Evolutionary conservation across 106 monocot species (phyloP).

Genomic region (Amphibolis antarctica): DNA sequence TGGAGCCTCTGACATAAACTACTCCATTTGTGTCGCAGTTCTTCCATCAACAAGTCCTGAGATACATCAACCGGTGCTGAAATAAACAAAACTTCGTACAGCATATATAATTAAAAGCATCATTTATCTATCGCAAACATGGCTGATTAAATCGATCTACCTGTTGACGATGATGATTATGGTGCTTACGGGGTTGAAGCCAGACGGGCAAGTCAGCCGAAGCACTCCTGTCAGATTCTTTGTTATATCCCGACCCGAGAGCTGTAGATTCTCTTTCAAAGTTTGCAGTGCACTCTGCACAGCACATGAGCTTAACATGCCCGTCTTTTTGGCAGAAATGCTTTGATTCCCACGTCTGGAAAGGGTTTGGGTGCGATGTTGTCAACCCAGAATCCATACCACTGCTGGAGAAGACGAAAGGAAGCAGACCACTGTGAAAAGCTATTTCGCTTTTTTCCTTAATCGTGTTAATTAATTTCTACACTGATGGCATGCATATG

Average conservation of each 20-base stretch:
- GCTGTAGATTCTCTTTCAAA: slow-evolving; percentile 61
- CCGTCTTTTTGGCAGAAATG: slow-evolving; percentile 22
- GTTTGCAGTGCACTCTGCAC: slow-evolving; percentile 50
- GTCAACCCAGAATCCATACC: neutral
- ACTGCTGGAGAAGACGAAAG: too few species aligned
- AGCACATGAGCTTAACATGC: slow-evolving; percentile 50
- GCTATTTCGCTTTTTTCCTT: too few species aligned
- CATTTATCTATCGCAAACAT: neutral
- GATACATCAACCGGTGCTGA: neutral
- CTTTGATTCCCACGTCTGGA: slow-evolving; percentile 29
- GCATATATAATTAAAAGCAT: too few species aligned
- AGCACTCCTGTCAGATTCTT: slow-evolving; percentile 3
- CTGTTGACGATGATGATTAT: slow-evolving; percentile 32
- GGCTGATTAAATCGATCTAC: too few species aligned
- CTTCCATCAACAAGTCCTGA: too few species aligned
- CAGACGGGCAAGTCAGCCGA: slow-evolving; percentile 47
- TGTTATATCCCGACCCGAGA: slow-evolving; percentile 10
- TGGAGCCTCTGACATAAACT: slow-evolving; percentile 55
- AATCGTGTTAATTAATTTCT: too few species aligned
- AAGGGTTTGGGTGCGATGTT: neutral
- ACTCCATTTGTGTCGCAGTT: slow-evolving; percentile 65
- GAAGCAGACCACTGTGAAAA: too few species aligned
- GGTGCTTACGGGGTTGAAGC: slow-evolving; percentile 39
- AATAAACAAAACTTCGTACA: too few species aligned
- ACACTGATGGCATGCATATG: too few species aligned